Evolutionary conservation across 805 yeast species (phyloP).

Genomic region (Wickerhamomyces hampshirensis): DNA sequence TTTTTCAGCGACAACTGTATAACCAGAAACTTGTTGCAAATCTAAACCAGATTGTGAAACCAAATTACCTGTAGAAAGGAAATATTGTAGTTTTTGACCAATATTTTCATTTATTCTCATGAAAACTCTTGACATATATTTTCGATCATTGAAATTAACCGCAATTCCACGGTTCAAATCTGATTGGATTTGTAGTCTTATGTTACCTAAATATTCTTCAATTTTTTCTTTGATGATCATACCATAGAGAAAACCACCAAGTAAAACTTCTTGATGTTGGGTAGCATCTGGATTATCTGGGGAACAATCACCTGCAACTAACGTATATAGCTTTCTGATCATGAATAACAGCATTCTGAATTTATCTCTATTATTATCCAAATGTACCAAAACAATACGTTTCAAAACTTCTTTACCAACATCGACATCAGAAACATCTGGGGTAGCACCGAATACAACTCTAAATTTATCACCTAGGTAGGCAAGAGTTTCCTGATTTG

Average conservation of each 20-base stretch:
- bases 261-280: slow-evolving; percentile 93
- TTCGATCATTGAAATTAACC: slow-evolving; percentile 77
- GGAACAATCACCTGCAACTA: slow-evolving; percentile 94
- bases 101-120: slow-evolving; percentile 83
- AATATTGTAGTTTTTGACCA: slow-evolving; percentile 91
- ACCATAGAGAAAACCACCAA: slow-evolving; percentile 95
- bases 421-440: slow-evolving; percentile 82
- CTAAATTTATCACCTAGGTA: slow-evolving; percentile 95
- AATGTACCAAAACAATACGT: slow-evolving; percentile 86
- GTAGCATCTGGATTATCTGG: slow-evolving; percentile 99
- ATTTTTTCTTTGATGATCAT: slow-evolving; percentile 95
- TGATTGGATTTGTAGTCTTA: slow-evolving; percentile 67
- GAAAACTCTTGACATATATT: slow-evolving; percentile 77
- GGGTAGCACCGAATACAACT: slow-evolving; percentile 84
- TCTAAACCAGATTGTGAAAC: slow-evolving; percentile 97
- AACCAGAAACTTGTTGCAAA: slow-evolving; percentile 96
- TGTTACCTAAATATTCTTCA: slow-evolving; percentile 80
- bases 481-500: slow-evolving; percentile 86
- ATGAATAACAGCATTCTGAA: slow-evolving; percentile 84
- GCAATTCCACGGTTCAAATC: slow-evolving; percentile 79
- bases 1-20: slow-evolving; percentile 97
- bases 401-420: slow-evolving; percentile 83
- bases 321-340: slow-evolving; percentile 90
- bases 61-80: slow-evolving; percentile 93
- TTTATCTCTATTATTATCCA: slow-evolving; percentile 70